Conservation (phyloP, 805 yeast species). For the Kodamaea laetipori region DNA sequence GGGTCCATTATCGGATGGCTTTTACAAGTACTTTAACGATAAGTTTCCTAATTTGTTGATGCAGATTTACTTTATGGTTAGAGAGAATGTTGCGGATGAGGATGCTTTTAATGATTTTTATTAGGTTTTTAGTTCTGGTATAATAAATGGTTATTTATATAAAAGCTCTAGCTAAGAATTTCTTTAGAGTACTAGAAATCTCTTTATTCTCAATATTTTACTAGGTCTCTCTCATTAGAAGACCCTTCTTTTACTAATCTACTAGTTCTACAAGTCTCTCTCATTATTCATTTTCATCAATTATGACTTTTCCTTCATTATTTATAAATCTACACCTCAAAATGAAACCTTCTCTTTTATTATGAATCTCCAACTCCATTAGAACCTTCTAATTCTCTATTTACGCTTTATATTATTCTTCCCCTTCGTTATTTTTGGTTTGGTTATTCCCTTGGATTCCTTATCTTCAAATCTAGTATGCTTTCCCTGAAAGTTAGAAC, state of each 20-base stretch:
- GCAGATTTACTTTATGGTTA: constrained; percentile 68
- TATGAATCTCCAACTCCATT: neutral
- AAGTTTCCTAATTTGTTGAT: constrained; percentile 80
- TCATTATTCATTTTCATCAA: no score
- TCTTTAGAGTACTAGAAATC: neutral
- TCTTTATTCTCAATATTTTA: neutral
- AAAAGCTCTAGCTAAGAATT: neutral
- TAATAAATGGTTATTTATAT: constrained; percentile 7
- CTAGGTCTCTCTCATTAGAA: no score
- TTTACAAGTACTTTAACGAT: constrained; percentile 69
- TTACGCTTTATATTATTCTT: neutral
- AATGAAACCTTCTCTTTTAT: no score
- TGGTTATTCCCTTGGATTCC: constrained; percentile 1
- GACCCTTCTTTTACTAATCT: no score
- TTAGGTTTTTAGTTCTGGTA: constrained; percentile 15
- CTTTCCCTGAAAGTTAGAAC: constrained; percentile 52
- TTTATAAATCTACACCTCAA: neutral
- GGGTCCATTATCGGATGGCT: constrained; percentile 84
- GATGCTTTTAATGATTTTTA: constrained; percentile 51
- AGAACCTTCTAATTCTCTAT: neutral
- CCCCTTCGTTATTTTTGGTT: constrained; percentile 2
- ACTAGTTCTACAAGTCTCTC: no score
- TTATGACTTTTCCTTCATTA: no score
- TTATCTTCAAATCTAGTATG: constrained; percentile 50
- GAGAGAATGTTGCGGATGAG: constrained; percentile 60